Evolutionary conservation across 2,329 filamentous ascomycete genomes (phyloP), one percentile per base, ranked within the genome.

Genomic region (Aureobasidium uvarum): DNA sequence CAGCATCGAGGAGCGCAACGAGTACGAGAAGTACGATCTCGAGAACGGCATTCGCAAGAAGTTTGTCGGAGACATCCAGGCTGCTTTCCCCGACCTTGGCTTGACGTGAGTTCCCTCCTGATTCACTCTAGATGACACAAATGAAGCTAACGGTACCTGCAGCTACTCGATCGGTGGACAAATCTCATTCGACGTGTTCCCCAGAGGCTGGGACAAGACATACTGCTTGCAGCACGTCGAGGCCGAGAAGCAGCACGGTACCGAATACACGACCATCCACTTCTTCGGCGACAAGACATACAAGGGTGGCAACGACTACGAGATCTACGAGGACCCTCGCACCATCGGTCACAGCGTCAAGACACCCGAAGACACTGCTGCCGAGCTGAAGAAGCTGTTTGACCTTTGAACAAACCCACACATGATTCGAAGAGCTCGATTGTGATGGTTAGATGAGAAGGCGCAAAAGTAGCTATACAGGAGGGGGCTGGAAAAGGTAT

Each of bases 141-240:
- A 13, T 3, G 20, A 41, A 33, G 39, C 58, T 62, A 36, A 62
- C 20, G 25, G 1, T 1, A 39, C 14, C 2, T 11, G 23, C 67
- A 93, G 90, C 48, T 97, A 89, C 83, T 94, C 92, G 69, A 96
- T 99, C 73, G 95, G 95, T 72, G 95, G 95, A 62, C 92, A 97
- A 76, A 97, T 99, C 79, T 97, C 93, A 67, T 99, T 99, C 78
- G 95, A 99, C 76, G 90, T 98, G 73, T 99, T 99, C 85, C 95
- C 95, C 69, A 86, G 83, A 2, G 95, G 95, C 74, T 99, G 95
- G 95, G 95, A 99, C 81, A 99, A 98, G 87, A 96, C 91, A 11
- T 99, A 96, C 84, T 97, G 93, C 81, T 83, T 98, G 71, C 83
- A 86, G 72, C 93, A 97, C 79, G 82, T 98, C 68, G 91, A 95